Evolutionary conservation across 495 filamentous ascomycete genomes (phyloP), one percentile per base, ranked within the genome.

Genomic region (Eremomyces bilateralis): DNA sequence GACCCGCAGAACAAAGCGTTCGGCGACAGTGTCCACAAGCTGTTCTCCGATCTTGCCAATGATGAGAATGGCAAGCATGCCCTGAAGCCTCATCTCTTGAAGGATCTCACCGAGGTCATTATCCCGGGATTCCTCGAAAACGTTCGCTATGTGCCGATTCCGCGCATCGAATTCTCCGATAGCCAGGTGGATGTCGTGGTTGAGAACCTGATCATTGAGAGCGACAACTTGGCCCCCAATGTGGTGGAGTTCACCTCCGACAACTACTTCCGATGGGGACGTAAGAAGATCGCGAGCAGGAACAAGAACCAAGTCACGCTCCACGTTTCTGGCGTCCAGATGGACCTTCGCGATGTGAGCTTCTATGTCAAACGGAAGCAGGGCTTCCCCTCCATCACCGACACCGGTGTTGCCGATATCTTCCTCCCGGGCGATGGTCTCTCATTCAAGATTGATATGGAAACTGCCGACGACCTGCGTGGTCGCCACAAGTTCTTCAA

Each of bases 301-400:
- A 73, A 68, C 44, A 72, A 74, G 52, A 81, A 92, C 54, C 74
- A 78, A 45, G 60, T 81, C 27, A 73, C 84, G 62, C 61, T 95
- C 29, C 76, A 77, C 24, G 76, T 79, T 3, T 88, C 81, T 33
- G 83, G 84, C 15, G 68, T 95, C 34, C 88, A 97, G 59, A 77
- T 77, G 64, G 79, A 84, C 41, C 54, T 85, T 10, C 44, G 46
- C 62, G 67, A 42, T 36, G 78, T 97, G 34, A 77, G 74, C 60
- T 97, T 90, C 62, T 85, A 93, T 53, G 65, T 97, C 61, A 83
- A 90, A 57, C 77, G 74, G 58, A 97, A 97, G 65, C 63, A 90
- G 50, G 90, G 90, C 29, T 94, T 94, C 63, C 90, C 85, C 2
- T 69, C 77, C 10, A 62, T 97, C 51, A 83, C 70, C 31, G 88